Base-by-base conservation (phyloP, 805 yeast species). In the Myxozyma nipponensis region DNA sequence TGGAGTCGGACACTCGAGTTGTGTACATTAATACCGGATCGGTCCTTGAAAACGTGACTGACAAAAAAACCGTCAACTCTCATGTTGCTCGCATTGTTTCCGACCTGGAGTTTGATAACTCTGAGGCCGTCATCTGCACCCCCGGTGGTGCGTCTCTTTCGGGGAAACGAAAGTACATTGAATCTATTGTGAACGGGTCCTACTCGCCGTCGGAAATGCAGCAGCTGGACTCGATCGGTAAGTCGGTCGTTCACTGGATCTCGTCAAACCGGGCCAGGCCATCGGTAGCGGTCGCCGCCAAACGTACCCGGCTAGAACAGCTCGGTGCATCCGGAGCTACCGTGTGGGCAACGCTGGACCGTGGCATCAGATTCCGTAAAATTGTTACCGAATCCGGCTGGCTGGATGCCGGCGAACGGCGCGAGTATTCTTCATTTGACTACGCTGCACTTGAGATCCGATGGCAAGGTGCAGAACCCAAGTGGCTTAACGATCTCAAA, bases 371-470 rank as follows among this genome's bases (percentile, higher is more conserved):
- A 13, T 46, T 55, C 22, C 42, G 43, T 23, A 28, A 21, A 6
- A 37, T 49, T 24, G 50, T 30, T 10, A 17, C 57, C 2, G 39
- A 39, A 6, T 23, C 50, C n/a, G 47, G 55, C 5, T 50, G 54
- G 60, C 42, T 53, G 21, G 52, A 52, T 13, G 13, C 38, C 24
- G 43, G 39, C 28, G n/a, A 40, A 6, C 44, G 56, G 19, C 10
- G 32, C 0, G 45, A 56, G 5, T 42, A 45, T 0, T 42, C 58
- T 0, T 3, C 25, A 0, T 77, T 79, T 59, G 82, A 83, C 2
- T 75, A 77, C 58, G 71, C 79, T 0, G 68, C 77, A 0, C 63
- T 81, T 26, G 77, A 76, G 47, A 62, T 81, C 21, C 64, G 77
- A 19, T 77, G 77, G 68, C 72, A 71, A 32, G 69, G 69, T 6